Evolutionary conservation across 305 asterid genomes (phyloP).

Genomic region (Solanum chacoense): DNA sequence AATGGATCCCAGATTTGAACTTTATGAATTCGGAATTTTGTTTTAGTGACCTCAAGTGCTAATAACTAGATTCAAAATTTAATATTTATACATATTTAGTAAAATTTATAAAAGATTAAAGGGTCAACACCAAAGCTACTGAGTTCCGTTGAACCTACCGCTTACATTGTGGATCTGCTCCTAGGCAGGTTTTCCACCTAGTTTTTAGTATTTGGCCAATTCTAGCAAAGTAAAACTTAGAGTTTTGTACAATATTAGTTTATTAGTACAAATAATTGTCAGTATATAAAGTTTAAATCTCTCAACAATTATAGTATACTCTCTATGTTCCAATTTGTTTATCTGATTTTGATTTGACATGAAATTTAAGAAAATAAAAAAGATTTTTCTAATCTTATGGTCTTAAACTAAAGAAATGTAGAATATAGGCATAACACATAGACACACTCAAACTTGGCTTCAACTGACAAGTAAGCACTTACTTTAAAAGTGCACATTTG

Average conservation of each 20-base stretch:
- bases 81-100: neutral
- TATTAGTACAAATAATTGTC: neutral
- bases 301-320: neutral
- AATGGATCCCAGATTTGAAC: neutral
- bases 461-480: neutral
- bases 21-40: neutral
- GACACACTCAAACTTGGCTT: neutral
- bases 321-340: neutral
- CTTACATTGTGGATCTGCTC: neutral
- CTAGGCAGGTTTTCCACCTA: neutral
- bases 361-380: no score
- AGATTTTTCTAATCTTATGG: neutral
- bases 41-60: neutral
- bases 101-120: neutral
- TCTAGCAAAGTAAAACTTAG: neutral
- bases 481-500: neutral
- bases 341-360: neutral
- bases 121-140: neutral
- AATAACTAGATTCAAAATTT: neutral
- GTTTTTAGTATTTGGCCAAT: neutral
- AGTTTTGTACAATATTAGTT: neutral
- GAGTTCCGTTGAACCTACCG: neutral
- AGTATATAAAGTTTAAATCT: neutral
- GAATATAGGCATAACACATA: neutral
- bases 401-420: neutral